Percentiles rank a stretch among this genome's conserved stretches.
phyloP scores from a whole-genome alignment of 2,329 filamentous ascomycete species.

The Penicillium sp. region DNA sequence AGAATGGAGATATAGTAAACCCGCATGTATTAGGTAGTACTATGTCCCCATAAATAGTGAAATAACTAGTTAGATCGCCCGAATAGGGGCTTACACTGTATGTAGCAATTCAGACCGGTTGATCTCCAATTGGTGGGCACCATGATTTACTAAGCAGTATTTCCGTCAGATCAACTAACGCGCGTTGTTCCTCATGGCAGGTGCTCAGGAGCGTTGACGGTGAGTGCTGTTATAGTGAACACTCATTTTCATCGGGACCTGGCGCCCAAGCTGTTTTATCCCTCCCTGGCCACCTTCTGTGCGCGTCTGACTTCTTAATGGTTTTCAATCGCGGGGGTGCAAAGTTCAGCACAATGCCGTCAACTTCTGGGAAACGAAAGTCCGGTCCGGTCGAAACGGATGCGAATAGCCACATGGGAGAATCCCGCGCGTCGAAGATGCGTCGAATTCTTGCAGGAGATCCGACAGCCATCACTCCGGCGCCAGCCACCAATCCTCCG shows the following conservation, averaged over 20 bases:
- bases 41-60: no score
- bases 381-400: constrained; percentile 15
- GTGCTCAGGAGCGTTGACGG: not conserved
- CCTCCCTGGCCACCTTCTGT: not conserved
- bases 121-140: no score
- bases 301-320: not conserved
- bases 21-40: no score
- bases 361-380: constrained; percentile 19
- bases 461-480: not conserved
- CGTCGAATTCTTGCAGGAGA: constrained; percentile 5
- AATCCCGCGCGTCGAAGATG: constrained; percentile 11
- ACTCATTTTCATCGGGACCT: not conserved
- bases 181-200: not conserved
- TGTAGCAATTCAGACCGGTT: no score
- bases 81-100: no score
- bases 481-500: constrained; percentile 3
- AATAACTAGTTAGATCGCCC: no score
- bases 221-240: not conserved
- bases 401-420: constrained; percentile 7
- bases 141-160: no score
- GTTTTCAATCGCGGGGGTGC: not conserved
- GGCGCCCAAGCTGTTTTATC: not conserved
- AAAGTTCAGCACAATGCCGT: constrained; percentile 14
- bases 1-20: no score
- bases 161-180: no score